Evolutionary conservation across 208 protist species (phyloP), one percentile per base, ranked within the genome.

Genomic region (Trypanosoma rangeli): DNA sequence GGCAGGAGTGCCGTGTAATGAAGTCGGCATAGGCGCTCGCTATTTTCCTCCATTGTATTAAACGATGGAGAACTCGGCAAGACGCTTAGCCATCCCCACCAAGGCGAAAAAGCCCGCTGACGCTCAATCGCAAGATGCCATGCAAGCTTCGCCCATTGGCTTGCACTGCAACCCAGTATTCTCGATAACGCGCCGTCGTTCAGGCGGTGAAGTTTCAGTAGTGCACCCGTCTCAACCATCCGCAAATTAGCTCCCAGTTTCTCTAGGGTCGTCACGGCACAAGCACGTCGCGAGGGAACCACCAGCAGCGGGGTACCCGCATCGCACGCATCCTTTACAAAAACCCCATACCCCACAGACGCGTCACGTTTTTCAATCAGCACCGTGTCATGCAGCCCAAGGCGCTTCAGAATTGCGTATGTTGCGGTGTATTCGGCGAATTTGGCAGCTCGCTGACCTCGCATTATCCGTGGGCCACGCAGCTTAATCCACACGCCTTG

Each of bases 391-490:
- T 96, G 91, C 8, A 96, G 55, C 18, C 86, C 89, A 52, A 96
- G 86, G 42, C 69, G 67, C 59, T 93, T 76, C 29, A 94, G 53
- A 67, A 96, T 89, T 26, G 91, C 89, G 73, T 90, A 94, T 12
- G 91, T 96, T 62, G 91, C 84, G 15, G 88, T 68, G 68, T 93
- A 96, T 73, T 96, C 88, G 0, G 91, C 86, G 42, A 96, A 82
- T 65, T 93, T 94, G 29, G 85, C 82, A 3, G 82, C 85, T 0
- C 90, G 75, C 20, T 78, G 44, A 24, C 78, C 59, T 77, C 79
- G 79, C 76, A 82, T 84, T 37, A 26, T 26, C 57, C 7, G 49
- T 8, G 16, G n/a, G 49, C 1, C 16, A 53, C 49, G 9, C 3
- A 53, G 49, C 49, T 12, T 18, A 26, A 22, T 18, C 49, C 49